Evolutionary conservation across 257 asterid genomes (phyloP).

Genomic region (Primulina huaijiensis): DNA sequence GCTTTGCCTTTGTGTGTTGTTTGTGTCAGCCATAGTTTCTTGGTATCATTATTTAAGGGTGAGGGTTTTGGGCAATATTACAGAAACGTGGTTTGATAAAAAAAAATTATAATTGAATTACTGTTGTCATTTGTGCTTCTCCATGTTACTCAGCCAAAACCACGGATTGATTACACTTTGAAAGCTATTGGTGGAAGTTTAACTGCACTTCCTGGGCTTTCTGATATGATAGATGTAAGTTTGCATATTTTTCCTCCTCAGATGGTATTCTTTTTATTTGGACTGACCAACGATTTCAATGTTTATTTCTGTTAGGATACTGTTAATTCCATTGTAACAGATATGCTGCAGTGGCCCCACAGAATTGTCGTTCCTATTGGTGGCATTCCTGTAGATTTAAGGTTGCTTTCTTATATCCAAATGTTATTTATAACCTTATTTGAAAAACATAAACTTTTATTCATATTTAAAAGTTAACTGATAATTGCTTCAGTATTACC

Average conservation of each 20-base stretch:
- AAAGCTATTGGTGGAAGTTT: conserved; percentile 98
- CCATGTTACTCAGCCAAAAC: conserved; percentile 71
- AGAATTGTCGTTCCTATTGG: conserved; percentile 97
- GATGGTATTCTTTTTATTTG: conserved; percentile 13
- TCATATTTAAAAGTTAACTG: not conserved
- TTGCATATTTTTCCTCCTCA: not conserved
- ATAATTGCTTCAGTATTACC: not conserved
- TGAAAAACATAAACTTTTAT: too few relatives aligned
- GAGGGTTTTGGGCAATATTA: not conserved
- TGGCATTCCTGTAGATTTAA: conserved; percentile 72
- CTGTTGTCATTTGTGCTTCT: conserved; percentile 20
- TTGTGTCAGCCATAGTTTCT: not conserved
- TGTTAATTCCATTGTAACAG: conserved; percentile 73
- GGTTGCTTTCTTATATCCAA: conserved; percentile 37
- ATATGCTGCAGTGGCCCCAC: conserved; percentile 99
- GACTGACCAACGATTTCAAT: conserved; percentile 28
- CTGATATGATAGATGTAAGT: conserved; percentile 97
- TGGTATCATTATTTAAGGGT: not conserved
- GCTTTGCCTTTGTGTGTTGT: not conserved
- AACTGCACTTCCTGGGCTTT: conserved; percentile 91
- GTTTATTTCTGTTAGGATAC: conserved; percentile 59
- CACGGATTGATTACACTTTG: conserved; percentile 84
- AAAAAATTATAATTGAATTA: not conserved
- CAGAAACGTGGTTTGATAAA: not conserved
- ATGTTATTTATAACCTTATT: too few relatives aligned